Evolutionary conservation across 176 grass and related monocot genomes (phyloP), one percentile per base, ranked within the genome.

Genomic region (Canna indica): DNA sequence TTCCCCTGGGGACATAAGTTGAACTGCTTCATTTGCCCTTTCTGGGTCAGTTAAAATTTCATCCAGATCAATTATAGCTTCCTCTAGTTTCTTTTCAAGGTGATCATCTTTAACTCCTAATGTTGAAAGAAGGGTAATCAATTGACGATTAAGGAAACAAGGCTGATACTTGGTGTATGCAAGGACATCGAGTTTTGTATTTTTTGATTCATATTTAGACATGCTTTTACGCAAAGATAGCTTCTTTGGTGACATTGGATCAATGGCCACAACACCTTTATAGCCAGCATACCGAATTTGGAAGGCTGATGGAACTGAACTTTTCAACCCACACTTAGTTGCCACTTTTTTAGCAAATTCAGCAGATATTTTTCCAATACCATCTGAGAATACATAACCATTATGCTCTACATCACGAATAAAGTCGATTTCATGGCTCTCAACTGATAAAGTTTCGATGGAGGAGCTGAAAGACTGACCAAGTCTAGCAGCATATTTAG

Each of bases 261-360:
- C 81, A 71, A 86, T 16, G 56, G 92, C 86, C 0, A 96, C 92
- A 67, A 96, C 86, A 68, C 92, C 92, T 83, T 96, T 96, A 64
- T 85, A 89, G 61, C 88, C 88, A 28, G 88, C 88, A 65, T 91
- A 96, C 53, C 92, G 88, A 75, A 96, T 96, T 78, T 96, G 92
- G 73, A 88, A 96, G 81, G 80, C 85, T 28, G 92, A 91, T 26
- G 88, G 92, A 36, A 83, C 76, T 68, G 81, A 88, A 77, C 70
- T 69, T 76, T 63, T 84, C 56, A 91, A 36, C 25, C 87, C 76
- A 76, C 85, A 91, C 67, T 89, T 96, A 73, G 41, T 79, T 27
- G 92, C 84, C 57, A 96, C 88, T 72, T 73, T 78, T 33, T 6
- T 69, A 71, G 92, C 86, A 87, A 96, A 91, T 54, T 85, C 79